Evolutionary conservation across 2,329 filamentous ascomycete genomes (phyloP), one percentile per base, ranked within the genome.

Genomic region (Ambrosiella cleistominuta): DNA sequence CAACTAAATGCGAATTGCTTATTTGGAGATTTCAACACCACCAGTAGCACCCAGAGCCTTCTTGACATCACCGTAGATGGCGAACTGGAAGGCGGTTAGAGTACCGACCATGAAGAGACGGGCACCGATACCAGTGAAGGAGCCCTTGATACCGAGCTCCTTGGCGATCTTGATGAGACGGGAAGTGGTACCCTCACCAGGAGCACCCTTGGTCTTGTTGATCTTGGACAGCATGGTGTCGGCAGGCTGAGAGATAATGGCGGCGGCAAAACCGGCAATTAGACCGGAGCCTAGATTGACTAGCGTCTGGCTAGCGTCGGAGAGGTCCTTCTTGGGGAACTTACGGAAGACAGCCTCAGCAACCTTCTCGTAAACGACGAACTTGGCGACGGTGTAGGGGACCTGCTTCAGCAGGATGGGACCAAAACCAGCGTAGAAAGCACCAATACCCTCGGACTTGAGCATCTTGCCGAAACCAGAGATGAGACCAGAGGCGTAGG

Each of bases 211-310:
- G 74, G 85, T 88, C 85, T 93, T 93, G 85, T 94, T 94, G 79
- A 94, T 93, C 82, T 91, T 93, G 75, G 81, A 86, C 64, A 94
- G 83, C 88, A 94, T 94, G 69, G 88, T 94, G 72, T 94, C 88
- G 70, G 88, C 88, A 66, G 88, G 88, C 77, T 94, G 88, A 63
- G 88, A 94, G 70, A 94, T 80, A 66, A 91, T 70, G 69, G 88
- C 88, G 66, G 88, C 88, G 67, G 87, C 88, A 75, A 94, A 88
- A 59, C 60, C 72, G 63, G 72, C 72, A 62, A 73, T 68, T 63
- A 74, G 68, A 71, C 72, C 72, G 61, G 72, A 71, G 65, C 71
- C 71, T 80, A 94, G 78, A 81, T 94, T 93, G 76, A 87, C 80
- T 71, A 75, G 74, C 64, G 88, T 94, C 77, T 91, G 86, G 66